Conservation (phyloP, 106 monocot genomes). For the Gastrodia elata region DNA sequence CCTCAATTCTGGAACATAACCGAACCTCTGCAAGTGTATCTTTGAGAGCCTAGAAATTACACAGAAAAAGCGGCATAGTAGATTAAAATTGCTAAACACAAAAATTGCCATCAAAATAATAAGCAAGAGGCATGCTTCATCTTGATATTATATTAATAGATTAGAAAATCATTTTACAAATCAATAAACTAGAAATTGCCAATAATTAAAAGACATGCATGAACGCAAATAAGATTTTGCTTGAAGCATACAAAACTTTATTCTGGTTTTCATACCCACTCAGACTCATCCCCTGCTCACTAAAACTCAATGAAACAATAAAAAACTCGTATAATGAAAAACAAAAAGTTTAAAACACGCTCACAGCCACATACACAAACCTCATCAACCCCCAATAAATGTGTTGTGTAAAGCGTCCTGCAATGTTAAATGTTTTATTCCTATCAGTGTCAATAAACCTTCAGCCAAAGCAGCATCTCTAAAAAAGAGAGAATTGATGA, state of each 20-base stretch:
- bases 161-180: neutral
- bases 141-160: neutral
- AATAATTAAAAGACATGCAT: neutral
- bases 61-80: neutral
- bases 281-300: neutral
- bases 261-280: neutral
- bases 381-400: neutral
- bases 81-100: neutral
- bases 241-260: neutral
- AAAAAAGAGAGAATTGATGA: neutral
- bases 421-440: neutral
- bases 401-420: neutral
- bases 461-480: neutral
- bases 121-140: neutral
- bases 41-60: conserved; percentile 44
- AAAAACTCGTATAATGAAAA: neutral
- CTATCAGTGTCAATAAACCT: neutral
- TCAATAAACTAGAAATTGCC: neutral
- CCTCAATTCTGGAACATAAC: conserved; percentile 70
- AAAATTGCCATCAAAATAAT: neutral
- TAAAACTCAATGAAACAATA: neutral
- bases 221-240: neutral
- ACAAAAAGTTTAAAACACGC: neutral
- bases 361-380: too few relatives aligned
- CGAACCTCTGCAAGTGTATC: conserved; percentile 56